phyloP scores from a whole-genome alignment of 345 rosid genomes.

The Ceriops decandra region DNA sequence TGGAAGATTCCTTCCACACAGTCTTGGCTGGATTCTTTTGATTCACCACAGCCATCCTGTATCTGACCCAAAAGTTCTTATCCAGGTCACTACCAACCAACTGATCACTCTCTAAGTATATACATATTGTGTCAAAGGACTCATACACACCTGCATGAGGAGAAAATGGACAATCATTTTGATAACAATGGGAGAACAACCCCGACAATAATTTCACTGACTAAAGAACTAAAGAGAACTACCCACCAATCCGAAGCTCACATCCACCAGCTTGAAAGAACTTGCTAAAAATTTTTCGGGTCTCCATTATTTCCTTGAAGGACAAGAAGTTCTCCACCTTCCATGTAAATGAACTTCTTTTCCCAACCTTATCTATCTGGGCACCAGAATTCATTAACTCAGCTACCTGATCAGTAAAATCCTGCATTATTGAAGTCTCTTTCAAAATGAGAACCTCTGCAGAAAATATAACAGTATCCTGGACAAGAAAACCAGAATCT shows the following conservation, averaged over 20 bases:
- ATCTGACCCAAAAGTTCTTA: slow-evolving; percentile 98
- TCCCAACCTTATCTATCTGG: slow-evolving; percentile 51
- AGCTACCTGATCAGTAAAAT: slow-evolving; percentile 53
- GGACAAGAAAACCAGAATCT: slow-evolving; percentile 97
- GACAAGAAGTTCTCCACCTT: slow-evolving; percentile 97
- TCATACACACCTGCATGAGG: slow-evolving; percentile 89
- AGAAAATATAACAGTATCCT: slow-evolving; percentile 85
- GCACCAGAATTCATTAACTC: slow-evolving; percentile 44
- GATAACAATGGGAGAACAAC: slow-evolving; percentile 18
- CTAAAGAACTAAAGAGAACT: slow-evolving; percentile 20
- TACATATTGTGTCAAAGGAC: slow-evolving; percentile 98
- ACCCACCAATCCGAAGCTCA: slow-evolving; percentile 96
- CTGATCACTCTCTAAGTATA: slow-evolving; percentile 97
- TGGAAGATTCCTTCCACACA: slow-evolving; percentile 99
- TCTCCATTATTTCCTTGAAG: slow-evolving; percentile 99
- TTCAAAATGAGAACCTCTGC: slow-evolving; percentile 99
- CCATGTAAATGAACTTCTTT: slow-evolving; percentile 93
- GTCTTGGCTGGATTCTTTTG: slow-evolving; percentile 91
- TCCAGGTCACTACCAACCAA: slow-evolving; percentile 86
- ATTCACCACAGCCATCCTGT: slow-evolving; percentile 95
- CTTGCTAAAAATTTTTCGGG: slow-evolving; percentile 95
- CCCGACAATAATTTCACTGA: slow-evolving; percentile 17
- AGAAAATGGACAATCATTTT: slow-evolving; percentile 30
- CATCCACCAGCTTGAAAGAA: slow-evolving; percentile 99
- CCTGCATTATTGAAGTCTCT: slow-evolving; percentile 84